phyloP scores from a whole-genome alignment of 2,329 filamentous ascomycete genomes.

The Hypoxylon sp. region DNA sequence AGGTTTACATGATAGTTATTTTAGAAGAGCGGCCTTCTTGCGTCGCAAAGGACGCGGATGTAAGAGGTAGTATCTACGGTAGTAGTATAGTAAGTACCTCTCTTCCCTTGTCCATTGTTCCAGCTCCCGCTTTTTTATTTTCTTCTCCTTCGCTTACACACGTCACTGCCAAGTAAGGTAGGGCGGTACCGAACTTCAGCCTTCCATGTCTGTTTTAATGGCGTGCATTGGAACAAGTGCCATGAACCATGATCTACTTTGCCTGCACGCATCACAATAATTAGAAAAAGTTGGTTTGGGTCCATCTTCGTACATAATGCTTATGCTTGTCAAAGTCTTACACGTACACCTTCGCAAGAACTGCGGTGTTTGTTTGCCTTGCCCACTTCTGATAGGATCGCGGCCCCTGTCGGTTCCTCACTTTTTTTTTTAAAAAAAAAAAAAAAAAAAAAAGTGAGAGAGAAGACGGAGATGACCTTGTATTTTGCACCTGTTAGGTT shows the following conservation, averaged over 20 bases:
- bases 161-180: conserved; percentile 44
- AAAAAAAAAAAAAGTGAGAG: too few relatives aligned
- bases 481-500: conserved; percentile 22
- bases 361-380: conserved; percentile 46
- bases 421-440: not conserved
- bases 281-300: conserved; percentile 46
- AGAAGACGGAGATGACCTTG: conserved; percentile 32
- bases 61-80: conserved; percentile 7
- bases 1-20: conserved; percentile 11
- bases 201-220: conserved; percentile 46
- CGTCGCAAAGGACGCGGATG: not conserved
- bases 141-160: conserved; percentile 28
- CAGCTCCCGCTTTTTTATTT: conserved; percentile 1
- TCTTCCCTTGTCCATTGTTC: conserved; percentile 14
- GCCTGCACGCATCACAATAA: conserved; percentile 47
- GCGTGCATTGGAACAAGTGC: conserved; percentile 54
- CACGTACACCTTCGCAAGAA: conserved; percentile 43
- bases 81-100: conserved; percentile 11
- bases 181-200: conserved; percentile 51
- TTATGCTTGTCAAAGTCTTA: conserved; percentile 49
- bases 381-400: conserved; percentile 44
- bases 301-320: conserved; percentile 51
- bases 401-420: conserved; percentile 43
- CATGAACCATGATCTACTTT: conserved; percentile 61
- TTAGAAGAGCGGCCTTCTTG: conserved; percentile 5